Evolutionary conservation across 306 rosid genomes (phyloP).

Genomic region (Cicer pinnatifidum): DNA sequence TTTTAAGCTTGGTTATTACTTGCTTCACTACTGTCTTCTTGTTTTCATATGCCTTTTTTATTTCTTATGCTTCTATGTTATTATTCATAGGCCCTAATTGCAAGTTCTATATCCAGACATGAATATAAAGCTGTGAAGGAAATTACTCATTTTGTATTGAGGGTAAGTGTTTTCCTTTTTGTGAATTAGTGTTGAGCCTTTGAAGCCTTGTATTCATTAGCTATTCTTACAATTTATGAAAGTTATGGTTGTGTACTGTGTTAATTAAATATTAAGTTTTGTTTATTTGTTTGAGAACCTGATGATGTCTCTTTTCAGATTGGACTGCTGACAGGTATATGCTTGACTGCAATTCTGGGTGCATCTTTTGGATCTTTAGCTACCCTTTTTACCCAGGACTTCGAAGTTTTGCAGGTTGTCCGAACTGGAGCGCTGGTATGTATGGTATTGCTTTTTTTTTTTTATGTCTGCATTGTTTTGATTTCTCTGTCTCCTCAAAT

Average conservation of each 20-base stretch:
- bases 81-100: slow-evolving; percentile 75
- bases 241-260: slow-evolving; percentile 27
- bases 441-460: slow-evolving; percentile 31
- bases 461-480: not conserved
- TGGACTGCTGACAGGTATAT: slow-evolving; percentile 72
- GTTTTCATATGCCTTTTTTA: slow-evolving; percentile 10
- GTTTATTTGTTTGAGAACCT: slow-evolving; percentile 39
- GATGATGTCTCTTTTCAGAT: slow-evolving; percentile 60
- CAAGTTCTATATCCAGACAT: slow-evolving; percentile 81
- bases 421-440: slow-evolving; percentile 78
- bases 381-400: slow-evolving; percentile 79
- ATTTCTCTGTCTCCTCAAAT: slow-evolving; percentile 28
- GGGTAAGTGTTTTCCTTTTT: slow-evolving; percentile 50
- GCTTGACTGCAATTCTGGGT: slow-evolving; percentile 74
- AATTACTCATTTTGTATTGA: slow-evolving; percentile 59
- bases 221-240: slow-evolving; percentile 10
- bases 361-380: slow-evolving; percentile 81
- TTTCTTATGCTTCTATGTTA: slow-evolving; percentile 39
- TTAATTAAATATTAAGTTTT: slow-evolving; percentile 25
- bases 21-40: slow-evolving; percentile 4
- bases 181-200: slow-evolving; percentile 38
- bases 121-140: slow-evolving; percentile 81
- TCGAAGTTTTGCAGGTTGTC: slow-evolving; percentile 76
- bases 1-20: slow-evolving; percentile 16
- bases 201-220: slow-evolving; percentile 26